Percentiles rank a stretch among this genome's conserved stretches.
These are phyloP conservation scores for Dactylella cylindrospora DNA, from an alignment of 2,329 filamentous ascomycete genomes.

Conservation along the genomic window DNA sequence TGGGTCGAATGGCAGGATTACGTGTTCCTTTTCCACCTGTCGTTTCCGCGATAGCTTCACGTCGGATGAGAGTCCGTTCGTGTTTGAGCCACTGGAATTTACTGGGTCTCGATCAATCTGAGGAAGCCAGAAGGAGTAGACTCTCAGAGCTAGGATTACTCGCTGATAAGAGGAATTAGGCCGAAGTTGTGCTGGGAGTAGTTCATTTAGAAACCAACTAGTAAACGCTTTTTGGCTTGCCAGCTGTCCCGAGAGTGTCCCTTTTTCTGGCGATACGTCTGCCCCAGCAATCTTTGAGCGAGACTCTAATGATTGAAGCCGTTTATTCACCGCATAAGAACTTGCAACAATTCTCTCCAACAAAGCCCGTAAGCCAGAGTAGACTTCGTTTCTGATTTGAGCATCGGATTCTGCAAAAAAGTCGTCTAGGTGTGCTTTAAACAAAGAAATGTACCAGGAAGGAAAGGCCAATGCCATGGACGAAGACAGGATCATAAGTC, in stretches of 20 bases:
- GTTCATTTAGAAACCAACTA: conserved; percentile 67
- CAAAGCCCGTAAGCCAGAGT: conserved; percentile 73
- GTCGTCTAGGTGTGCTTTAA: conserved; percentile 67
- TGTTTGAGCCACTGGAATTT: not conserved
- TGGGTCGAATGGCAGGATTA: conserved; percentile 32
- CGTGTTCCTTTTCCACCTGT: conserved; percentile 33
- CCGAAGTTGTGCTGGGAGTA: conserved; percentile 71
- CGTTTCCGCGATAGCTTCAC: conserved; percentile 29
- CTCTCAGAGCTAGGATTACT: conserved; percentile 76
- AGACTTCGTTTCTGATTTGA: conserved; percentile 78
- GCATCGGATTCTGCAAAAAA: conserved; percentile 83
- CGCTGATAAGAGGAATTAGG: conserved; percentile 86
- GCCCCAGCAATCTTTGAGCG: not conserved
- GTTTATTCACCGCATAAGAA: conserved; percentile 35
- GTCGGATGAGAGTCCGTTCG: conserved; percentile 18
- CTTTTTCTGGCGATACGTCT: not conserved
- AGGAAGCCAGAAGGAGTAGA: conserved; percentile 60
- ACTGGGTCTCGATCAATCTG: conserved; percentile 22
- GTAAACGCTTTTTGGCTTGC: conserved; percentile 59
- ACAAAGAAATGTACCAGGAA: not conserved
- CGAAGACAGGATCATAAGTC: conserved; percentile 62
- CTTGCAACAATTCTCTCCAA: conserved; percentile 64
- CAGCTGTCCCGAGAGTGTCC: not conserved
- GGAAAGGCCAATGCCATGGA: conserved; percentile 60
- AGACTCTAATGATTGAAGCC: conserved; percentile 8